Evolutionary conservation across 192 early-diverging fungal genomes (phyloP).

Genomic region (Helicostylum pulchrum): DNA sequence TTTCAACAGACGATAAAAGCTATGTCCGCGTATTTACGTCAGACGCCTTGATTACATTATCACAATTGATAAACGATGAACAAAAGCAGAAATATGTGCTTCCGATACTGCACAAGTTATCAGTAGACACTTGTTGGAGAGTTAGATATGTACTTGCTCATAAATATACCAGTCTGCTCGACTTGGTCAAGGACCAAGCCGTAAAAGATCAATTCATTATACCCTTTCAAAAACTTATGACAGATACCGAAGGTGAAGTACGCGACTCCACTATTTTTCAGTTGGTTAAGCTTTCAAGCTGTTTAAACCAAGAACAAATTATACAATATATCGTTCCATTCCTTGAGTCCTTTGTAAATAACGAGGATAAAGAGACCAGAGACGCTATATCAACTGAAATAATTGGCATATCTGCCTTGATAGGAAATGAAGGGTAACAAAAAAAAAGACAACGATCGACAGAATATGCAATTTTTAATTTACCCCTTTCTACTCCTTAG

Average conservation of each 20-base stretch:
- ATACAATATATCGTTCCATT: conserved; percentile 70
- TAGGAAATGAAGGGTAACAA: conserved; percentile 92
- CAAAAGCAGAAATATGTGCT: no score
- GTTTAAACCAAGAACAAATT: conserved; percentile 57
- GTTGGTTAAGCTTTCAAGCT: background rate
- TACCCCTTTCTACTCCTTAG: conserved; percentile 30
- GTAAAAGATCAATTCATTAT: no score
- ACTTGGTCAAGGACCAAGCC: no score
- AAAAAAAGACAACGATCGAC: conserved; percentile 19
- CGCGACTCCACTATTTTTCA: conserved; percentile 91
- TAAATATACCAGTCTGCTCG: no score
- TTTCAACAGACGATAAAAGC: no score
- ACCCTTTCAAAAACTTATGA: conserved; percentile 51
- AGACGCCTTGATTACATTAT: no score
- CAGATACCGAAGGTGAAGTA: conserved; percentile 96
- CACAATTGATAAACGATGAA: no score
- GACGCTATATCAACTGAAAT: conserved; percentile 92
- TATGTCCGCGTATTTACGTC: no score
- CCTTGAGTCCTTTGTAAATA: conserved; percentile 88
- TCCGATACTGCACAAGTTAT: no score
- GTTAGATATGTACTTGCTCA: no score
- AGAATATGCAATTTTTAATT: background rate
- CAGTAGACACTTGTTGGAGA: no score
- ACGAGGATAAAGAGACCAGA: conserved; percentile 92
- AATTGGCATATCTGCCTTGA: conserved; percentile 86